These are phyloP conservation scores for Thelonectria rubi DNA, from an alignment of 2,329 filamentous ascomycete genomes.

Conservation along the genomic window DNA sequence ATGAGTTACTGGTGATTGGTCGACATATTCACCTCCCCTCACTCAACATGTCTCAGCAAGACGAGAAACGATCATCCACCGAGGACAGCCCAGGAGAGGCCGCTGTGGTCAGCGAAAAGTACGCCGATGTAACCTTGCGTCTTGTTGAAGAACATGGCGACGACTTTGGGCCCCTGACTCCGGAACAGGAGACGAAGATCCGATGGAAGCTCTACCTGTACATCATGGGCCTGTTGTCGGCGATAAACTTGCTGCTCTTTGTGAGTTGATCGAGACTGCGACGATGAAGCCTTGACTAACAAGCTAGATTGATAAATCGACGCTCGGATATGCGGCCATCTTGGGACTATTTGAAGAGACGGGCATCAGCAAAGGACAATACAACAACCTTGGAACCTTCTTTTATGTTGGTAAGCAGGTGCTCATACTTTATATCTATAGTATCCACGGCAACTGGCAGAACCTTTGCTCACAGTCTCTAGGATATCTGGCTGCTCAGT, in stretches of 20 bases:
- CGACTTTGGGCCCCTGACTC: conserved; percentile 43
- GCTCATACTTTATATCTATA: no score
- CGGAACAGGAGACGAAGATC: conserved; percentile 45
- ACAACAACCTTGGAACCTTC: conserved; percentile 53
- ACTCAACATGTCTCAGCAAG: not conserved
- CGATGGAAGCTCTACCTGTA: conserved; percentile 47
- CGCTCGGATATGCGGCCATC: conserved; percentile 51
- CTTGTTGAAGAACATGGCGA: conserved; percentile 48
- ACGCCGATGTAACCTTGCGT: conserved; percentile 49
- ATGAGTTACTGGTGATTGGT: no score
- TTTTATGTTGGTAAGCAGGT: conserved; percentile 51
- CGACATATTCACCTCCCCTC: no score
- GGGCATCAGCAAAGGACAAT: conserved; percentile 48
- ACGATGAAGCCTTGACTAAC: not conserved
- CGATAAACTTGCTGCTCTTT: conserved; percentile 50
- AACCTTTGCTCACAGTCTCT: no score
- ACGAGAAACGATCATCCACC: not conserved
- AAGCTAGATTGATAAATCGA: conserved; percentile 51
- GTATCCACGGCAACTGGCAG: not conserved
- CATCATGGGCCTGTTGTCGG: conserved; percentile 45
- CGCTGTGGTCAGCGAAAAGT: conserved; percentile 31
- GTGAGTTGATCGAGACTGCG: conserved; percentile 34
- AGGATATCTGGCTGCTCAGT: conserved; percentile 50
- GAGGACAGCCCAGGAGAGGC: conserved; percentile 6
- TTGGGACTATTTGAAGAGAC: conserved; percentile 54